These are phyloP conservation scores for Fraxinus dipetala DNA, from an alignment of 305 asterid genomes.

Conservation along the genomic window DNA sequence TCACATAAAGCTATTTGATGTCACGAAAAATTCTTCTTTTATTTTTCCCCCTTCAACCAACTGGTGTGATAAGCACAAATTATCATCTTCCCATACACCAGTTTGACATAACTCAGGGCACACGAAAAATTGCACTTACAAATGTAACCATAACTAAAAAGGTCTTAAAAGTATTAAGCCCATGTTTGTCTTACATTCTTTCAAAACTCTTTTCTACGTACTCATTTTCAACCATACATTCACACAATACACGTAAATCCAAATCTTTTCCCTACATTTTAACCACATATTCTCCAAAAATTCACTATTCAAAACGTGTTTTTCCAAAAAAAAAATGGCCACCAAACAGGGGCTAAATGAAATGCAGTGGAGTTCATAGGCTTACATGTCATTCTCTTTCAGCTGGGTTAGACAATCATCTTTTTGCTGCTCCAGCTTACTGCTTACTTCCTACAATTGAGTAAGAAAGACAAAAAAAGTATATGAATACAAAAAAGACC, in stretches of 20 bases:
- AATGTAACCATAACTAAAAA: neutral
- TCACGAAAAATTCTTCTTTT: neutral
- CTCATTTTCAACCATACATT: too few species aligned
- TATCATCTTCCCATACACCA: neutral
- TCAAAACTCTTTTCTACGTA: too few species aligned
- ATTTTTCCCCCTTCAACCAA: neutral
- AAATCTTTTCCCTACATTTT: too few species aligned
- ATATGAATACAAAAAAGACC: constrained; percentile 12
- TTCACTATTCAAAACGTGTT: too few species aligned
- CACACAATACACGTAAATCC: too few species aligned
- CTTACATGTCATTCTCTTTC: constrained; percentile 97
- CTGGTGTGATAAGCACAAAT: neutral
- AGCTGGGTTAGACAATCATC: constrained; percentile 85
- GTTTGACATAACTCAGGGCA: neutral
- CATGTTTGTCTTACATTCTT: too few species aligned
- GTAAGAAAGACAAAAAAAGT: constrained; percentile 8
- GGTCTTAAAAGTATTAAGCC: constrained; percentile 8
- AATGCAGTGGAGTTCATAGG: constrained; percentile 22
- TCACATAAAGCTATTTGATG: neutral
- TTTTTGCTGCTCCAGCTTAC: constrained; percentile 94
- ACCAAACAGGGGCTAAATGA: neutral
- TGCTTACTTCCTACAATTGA: constrained; percentile 74
- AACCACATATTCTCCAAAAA: too few species aligned
- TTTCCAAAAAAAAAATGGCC: too few species aligned
- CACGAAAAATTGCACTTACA: constrained; percentile 12